phyloP scores from a whole-genome alignment of 192 early-diverging fungal genomes.

The Phycomyces blakesleeanus region DNA sequence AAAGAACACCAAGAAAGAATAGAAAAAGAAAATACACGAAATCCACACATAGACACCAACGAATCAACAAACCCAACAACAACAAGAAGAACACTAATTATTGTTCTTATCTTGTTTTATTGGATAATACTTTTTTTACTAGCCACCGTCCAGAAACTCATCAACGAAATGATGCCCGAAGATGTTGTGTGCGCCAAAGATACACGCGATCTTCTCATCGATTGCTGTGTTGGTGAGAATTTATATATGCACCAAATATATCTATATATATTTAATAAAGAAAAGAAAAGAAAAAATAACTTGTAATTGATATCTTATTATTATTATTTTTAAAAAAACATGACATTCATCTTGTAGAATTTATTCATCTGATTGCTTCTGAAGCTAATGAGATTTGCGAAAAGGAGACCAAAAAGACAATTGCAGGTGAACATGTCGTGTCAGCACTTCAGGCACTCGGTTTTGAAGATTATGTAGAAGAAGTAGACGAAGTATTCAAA shows the following conservation, averaged over 20 bases:
- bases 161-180: slow-evolving; percentile 91
- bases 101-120: neutral
- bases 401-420: slow-evolving; percentile 94
- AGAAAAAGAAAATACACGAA: no score
- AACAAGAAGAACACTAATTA: no score
- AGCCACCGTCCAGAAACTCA: slow-evolving; percentile 93
- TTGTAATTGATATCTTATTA: no score
- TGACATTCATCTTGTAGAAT: slow-evolving; percentile 74
- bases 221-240: slow-evolving; percentile 87
- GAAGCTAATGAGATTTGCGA: slow-evolving; percentile 97
- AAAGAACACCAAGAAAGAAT: neutral
- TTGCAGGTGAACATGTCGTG: slow-evolving; percentile 94
- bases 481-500: slow-evolving; percentile 83
- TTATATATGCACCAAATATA: no score
- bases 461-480: slow-evolving; percentile 86
- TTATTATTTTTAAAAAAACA: no score
- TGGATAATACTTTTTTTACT: neutral
- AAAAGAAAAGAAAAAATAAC: no score
- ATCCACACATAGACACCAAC: no score
- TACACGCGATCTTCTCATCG: slow-evolving; percentile 88
- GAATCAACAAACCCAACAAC: no score
- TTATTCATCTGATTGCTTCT: slow-evolving; percentile 91
- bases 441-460: slow-evolving; percentile 84
- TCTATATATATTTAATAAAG: no score
- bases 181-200: slow-evolving; percentile 95